Evolutionary conservation across 2,329 filamentous ascomycete genomes (phyloP).

Genomic region (Cladophialophora bantiana): DNA sequence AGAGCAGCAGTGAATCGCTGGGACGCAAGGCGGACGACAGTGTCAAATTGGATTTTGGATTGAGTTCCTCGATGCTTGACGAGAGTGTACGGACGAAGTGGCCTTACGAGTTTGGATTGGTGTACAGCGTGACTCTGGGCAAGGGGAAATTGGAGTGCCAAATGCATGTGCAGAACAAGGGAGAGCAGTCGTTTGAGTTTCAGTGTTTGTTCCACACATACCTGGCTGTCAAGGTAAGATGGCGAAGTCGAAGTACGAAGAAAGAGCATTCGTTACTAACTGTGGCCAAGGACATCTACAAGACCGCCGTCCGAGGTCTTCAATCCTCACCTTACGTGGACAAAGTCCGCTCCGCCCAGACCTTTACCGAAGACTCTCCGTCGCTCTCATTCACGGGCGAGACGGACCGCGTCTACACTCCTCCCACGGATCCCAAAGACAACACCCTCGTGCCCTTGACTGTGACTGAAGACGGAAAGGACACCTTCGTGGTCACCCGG

Average conservation of each 20-base stretch:
- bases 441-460: conserved; percentile 59
- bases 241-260: background rate
- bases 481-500: conserved; percentile 75
- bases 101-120: conserved; percentile 85
- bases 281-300: conserved; percentile 73
- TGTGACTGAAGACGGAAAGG: conserved; percentile 68
- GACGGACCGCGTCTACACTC: conserved; percentile 85
- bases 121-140: conserved; percentile 89
- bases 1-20: conserved; percentile 67
- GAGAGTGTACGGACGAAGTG: conserved; percentile 74
- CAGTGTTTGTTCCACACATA: conserved; percentile 93
- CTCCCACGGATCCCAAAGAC: conserved; percentile 61
- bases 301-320: conserved; percentile 76
- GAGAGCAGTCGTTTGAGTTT: conserved; percentile 81
- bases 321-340: conserved; percentile 79
- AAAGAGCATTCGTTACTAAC: background rate
- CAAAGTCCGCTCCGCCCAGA: conserved; percentile 74
- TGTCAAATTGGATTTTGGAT: conserved; percentile 94
- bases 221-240: conserved; percentile 75
- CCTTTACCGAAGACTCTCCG: conserved; percentile 69
- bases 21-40: conserved; percentile 64
- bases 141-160: conserved; percentile 78
- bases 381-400: conserved; percentile 76
- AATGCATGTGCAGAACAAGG: conserved; percentile 88
- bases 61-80: conserved; percentile 75